Evolutionary conservation across 2,329 filamentous ascomycete species (phyloP).

Genomic region (Arthrobotrys iridis): DNA sequence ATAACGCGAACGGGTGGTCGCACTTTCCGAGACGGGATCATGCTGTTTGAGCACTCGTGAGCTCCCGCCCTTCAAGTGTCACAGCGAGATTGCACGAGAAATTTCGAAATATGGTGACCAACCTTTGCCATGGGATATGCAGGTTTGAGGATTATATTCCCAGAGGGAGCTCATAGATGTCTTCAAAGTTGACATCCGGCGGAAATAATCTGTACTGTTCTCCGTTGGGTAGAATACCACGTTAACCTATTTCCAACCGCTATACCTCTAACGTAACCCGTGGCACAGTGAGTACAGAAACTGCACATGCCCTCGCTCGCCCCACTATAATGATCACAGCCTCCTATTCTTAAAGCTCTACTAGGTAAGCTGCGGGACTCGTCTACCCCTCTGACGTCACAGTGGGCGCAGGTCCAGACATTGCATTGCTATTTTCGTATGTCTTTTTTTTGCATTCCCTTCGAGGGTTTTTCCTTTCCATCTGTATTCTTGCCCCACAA

Average conservation of each 20-base stretch:
- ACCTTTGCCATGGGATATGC: conserved; percentile 2
- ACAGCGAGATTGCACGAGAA: conserved; percentile 14
- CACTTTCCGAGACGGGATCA: conserved; percentile 9
- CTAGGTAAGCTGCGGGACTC: conserved; percentile 7
- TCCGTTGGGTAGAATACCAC: conserved; percentile 10
- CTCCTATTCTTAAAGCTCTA: conserved; percentile 7
- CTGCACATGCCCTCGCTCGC: not conserved
- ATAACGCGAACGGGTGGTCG: conserved; percentile 7
- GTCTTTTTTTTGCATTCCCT: not conserved
- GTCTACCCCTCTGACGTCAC: conserved; percentile 23
- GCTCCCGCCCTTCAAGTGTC: conserved; percentile 20
- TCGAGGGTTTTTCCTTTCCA: not conserved
- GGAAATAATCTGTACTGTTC: not conserved
- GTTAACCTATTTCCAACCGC: not conserved
- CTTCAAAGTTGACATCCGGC: not conserved
- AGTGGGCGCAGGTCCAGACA: conserved; percentile 15
- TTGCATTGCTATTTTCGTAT: not conserved
- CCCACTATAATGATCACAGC: conserved; percentile 4
- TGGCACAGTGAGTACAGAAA: conserved; percentile 9
- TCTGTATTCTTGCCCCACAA: conserved; percentile 12
- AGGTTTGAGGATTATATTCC: not conserved
- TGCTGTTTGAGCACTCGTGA: conserved; percentile 12
- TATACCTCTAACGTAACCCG: conserved; percentile 9
- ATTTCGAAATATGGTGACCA: conserved; percentile 9
- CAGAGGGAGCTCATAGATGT: conserved; percentile 2